Base-by-base conservation (phyloP, 2,329 filamentous ascomycete genomes). In the Lojkania enalia region DNA sequence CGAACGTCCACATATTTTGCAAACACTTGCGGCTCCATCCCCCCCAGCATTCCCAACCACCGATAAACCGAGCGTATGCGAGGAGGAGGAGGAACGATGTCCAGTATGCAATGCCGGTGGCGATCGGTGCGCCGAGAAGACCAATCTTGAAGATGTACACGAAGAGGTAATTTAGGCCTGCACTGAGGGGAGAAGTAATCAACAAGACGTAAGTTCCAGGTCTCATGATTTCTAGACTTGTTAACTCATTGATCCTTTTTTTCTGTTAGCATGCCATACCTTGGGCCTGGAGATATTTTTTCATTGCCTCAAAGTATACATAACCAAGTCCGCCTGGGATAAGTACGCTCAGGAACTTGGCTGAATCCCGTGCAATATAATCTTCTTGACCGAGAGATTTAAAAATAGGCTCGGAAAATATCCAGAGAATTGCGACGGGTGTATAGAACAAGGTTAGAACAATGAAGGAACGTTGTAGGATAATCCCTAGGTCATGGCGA, bases 71-170 rank as follows among this genome's bases (percentile, higher is more conserved):
- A 1, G 87, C 77, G 63, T 95, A 95, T 7, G 82, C 78, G 0
- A 91, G 79, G 0, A 95, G 77, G 0, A 92, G 78, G 2, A 86
- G 63, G 67, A 95, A 95, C 0, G 88, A 92, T 0, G 84, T 71
- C 90, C 90, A 95, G 74, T 95, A 95, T 1, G 86, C 86, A 42
- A 95, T 84, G 1, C 89, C 87, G 0, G 89, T 94, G 2, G 90
- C 90, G 5, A 95, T 67, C 0, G 90, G 89, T 0, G 88, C 90
- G 6, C 89, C 90, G 31, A 91, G 77, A 0, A 95, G 77, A 1
- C 87, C 88, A 25, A 92, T 71, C 0, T 78, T 73, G 44, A 90
- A 76, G 0, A 76, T 83, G 63, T 95, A 85, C 52, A 92, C 82
- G 67, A 94, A 87, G 20, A 91, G 69, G 51, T 78, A 83, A 52